Base-by-base conservation (phyloP, 257 asterid species). In the Salvia miltiorrhiza region DNA sequence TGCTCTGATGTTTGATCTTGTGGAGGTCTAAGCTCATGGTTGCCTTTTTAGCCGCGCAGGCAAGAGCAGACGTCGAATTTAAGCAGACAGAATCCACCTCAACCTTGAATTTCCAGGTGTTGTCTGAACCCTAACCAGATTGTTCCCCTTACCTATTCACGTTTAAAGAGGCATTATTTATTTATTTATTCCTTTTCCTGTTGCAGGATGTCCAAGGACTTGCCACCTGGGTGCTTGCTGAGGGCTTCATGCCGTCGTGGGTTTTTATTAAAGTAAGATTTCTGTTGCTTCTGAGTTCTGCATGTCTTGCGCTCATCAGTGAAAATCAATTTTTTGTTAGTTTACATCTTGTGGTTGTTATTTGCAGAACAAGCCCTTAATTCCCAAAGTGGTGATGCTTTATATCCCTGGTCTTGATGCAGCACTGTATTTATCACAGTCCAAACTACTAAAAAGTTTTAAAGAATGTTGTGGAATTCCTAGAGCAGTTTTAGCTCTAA, bases 241-340 rank as follows among this genome's bases (percentile, higher is more conserved):
- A 93, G 33, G 97, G 97, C 30, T 81, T 90, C 84, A 93, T 88
- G 97, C 99, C 99, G 0, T 86, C 99, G 2, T 93, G 97, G 97
- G 85, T 80, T 77, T 93, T 93, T 81, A 86, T 93, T 75, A 93
- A 90, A 80, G 99, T 88, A 83, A 65, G 73, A 67, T 23, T 62
- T 56, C 30, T 17, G 16, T 53, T 14, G 20, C 73, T 50, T 58
- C 21, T 63, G 23, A 17, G 33, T 65, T 73, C 52, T 14, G 32
- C 20, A 5, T 33, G 8, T 33, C 9, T 26, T 26, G 30, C 30
- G 1, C 3, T 1, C 30, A 26, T 33, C 9, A 49, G 30, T 10
- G 4, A 58, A 21, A 41, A 23, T 52, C 21, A 24, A 21, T 58
- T 8, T 47, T 9, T 73, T 56, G 26, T 63, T 23, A 6, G 23